These are phyloP conservation scores for Nannizziopsis arthrosporioides DNA, from an alignment of 2,329 filamentous ascomycete species.

Conservation along the genomic window DNA sequence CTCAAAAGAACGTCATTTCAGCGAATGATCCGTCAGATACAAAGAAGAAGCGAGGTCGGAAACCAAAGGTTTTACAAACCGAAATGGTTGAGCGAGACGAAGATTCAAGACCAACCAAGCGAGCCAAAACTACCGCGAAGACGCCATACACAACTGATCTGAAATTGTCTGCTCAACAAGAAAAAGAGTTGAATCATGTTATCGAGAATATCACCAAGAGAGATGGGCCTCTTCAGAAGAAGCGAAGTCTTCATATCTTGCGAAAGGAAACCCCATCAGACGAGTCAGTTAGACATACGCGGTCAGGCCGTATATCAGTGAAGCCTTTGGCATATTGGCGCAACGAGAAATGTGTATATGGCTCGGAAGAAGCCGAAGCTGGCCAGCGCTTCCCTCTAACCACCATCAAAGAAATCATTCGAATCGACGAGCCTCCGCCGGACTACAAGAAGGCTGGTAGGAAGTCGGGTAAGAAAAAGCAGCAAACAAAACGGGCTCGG, in stretches of 20 bases:
- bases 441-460: conserved; percentile 25
- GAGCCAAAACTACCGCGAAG: conserved; percentile 21
- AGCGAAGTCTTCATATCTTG: conserved; percentile 40
- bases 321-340: conserved; percentile 76
- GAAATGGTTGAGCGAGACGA: conserved; percentile 13
- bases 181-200: conserved; percentile 31
- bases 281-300: conserved; percentile 49
- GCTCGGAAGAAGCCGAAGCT: conserved; percentile 47
- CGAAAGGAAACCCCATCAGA: conserved; percentile 43
- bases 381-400: conserved; percentile 52
- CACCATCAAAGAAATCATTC: conserved; percentile 65
- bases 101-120: conserved; percentile 24
- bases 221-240: conserved; percentile 34
- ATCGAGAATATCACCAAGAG: conserved; percentile 35
- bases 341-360: conserved; percentile 65
- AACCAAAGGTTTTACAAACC: conserved; percentile 20
- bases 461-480: conserved; percentile 28
- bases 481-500: conserved; percentile 27
- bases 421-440: conserved; percentile 52
- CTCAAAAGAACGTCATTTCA: neutral
- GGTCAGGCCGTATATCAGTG: conserved; percentile 67
- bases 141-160: conserved; percentile 19
- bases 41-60: conserved; percentile 22
- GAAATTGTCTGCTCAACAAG: conserved; percentile 22
- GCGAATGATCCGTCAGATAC: conserved; percentile 13